phyloP scores from a whole-genome alignment of 2,329 filamentous ascomycete genomes.

The Fusarium floridanum region DNA sequence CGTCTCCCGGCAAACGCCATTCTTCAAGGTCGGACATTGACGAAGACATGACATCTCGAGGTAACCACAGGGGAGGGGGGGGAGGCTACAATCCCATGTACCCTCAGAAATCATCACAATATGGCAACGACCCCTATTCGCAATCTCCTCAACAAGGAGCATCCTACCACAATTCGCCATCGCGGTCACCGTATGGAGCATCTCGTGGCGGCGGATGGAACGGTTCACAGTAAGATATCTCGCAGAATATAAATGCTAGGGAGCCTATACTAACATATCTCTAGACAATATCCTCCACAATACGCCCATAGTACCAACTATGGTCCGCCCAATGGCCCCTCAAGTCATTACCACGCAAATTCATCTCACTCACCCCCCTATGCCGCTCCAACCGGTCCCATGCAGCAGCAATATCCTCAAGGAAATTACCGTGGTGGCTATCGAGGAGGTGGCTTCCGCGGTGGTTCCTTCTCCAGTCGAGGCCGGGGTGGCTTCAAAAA shows the following conservation, averaged over 20 bases:
- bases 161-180: constrained; percentile 61
- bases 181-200: constrained; percentile 57
- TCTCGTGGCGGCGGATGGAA: constrained; percentile 57
- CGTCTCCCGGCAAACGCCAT: constrained; percentile 48
- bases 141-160: constrained; percentile 59
- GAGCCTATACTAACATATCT: constrained; percentile 14
- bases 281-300: constrained; percentile 72
- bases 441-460: constrained; percentile 71
- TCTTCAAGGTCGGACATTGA: constrained; percentile 65
- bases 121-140: constrained; percentile 54
- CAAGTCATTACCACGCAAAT: constrained; percentile 67
- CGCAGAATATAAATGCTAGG: neutral
- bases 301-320: constrained; percentile 67
- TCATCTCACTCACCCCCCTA: constrained; percentile 64
- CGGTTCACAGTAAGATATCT: constrained; percentile 56
- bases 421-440: constrained; percentile 60
- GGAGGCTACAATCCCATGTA: constrained; percentile 55
- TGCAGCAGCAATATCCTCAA: constrained; percentile 63
- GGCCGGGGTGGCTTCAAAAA: constrained; percentile 75
- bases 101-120: constrained; percentile 53
- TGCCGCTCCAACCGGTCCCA: constrained; percentile 68
- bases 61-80: constrained; percentile 53
- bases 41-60: constrained; percentile 62
- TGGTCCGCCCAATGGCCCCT: constrained; percentile 64
- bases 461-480: constrained; percentile 67